Evolutionary conservation across 164 flowering plant genomes (phyloP).

Genomic region (Cinnamomum micranthum): DNA sequence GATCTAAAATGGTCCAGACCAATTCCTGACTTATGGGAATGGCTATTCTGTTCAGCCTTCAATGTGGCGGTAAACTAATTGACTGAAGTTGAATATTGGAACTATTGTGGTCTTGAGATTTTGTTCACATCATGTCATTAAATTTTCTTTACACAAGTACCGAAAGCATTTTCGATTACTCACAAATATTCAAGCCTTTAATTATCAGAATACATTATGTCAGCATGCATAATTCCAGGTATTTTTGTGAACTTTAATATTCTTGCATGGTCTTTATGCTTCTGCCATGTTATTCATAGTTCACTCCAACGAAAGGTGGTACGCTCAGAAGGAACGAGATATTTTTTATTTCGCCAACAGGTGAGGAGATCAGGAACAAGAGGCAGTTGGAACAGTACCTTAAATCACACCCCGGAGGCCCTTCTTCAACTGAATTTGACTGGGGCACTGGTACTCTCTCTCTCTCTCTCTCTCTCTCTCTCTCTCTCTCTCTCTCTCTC

Average conservation of each 20-base stretch:
- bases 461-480: constrained; percentile 10
- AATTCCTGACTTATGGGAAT: too few species aligned
- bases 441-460: constrained; percentile 45
- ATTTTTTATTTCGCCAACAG: constrained; percentile 43
- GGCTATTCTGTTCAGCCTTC: too few species aligned
- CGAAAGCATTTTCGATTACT: too few species aligned
- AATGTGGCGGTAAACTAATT: too few species aligned
- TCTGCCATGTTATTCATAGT: constrained; percentile 16
- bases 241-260: neutral
- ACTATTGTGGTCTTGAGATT: too few species aligned
- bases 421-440: constrained; percentile 38
- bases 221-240: neutral
- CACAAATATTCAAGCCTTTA: too few species aligned
- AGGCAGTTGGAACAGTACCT: constrained; percentile 37
- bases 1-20: too few species aligned
- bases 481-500: constrained; percentile 6
- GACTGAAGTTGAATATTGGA: too few species aligned
- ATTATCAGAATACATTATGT: too few species aligned
- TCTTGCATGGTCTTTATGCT: neutral
- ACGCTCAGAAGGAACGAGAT: constrained; percentile 32
- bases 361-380: constrained; percentile 47
- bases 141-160: too few species aligned
- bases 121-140: too few species aligned
- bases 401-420: constrained; percentile 45
- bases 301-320: constrained; percentile 34